Percentiles rank a stretch among this genome's conserved stretches.
Conservation (phyloP, 345 rosid genomes). For the Eucalyptus regnans region DNA sequence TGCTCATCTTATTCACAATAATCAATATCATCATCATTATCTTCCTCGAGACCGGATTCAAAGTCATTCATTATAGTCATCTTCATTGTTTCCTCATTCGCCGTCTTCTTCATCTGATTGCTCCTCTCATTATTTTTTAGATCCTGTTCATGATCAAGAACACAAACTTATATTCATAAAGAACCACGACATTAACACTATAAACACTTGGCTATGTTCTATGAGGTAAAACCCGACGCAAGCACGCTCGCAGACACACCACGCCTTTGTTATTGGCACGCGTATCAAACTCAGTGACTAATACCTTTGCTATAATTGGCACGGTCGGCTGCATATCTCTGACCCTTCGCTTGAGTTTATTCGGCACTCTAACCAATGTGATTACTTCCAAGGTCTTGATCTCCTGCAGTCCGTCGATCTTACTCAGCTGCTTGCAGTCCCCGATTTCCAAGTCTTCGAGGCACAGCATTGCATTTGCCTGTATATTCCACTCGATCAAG, state of each 20-base stretch:
- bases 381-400: neutral
- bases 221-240: no score
- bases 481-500: neutral
- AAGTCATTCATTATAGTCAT: no score
- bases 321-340: accelerated
- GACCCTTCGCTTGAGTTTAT: neutral
- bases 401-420: neutral
- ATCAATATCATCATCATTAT: no score
- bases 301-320: neutral
- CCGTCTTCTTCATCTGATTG: no score
- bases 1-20: no score
- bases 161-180: no score
- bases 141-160: no score
- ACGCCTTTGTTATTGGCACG: accelerated
- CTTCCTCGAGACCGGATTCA: no score
- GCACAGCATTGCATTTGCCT: neutral
- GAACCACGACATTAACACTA: accelerated
- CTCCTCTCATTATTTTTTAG: accelerated
- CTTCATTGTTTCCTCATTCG: no score
- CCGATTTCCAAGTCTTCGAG: constrained; percentile 20
- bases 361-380: neutral
- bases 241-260: no score
- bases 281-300: neutral
- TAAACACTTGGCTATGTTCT: no score
- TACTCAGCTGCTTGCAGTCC: neutral